Evolutionary conservation across 805 yeast genomes (phyloP), one percentile per base, ranked within the genome.

Genomic region (Wickerhamomyces hampshirensis): DNA sequence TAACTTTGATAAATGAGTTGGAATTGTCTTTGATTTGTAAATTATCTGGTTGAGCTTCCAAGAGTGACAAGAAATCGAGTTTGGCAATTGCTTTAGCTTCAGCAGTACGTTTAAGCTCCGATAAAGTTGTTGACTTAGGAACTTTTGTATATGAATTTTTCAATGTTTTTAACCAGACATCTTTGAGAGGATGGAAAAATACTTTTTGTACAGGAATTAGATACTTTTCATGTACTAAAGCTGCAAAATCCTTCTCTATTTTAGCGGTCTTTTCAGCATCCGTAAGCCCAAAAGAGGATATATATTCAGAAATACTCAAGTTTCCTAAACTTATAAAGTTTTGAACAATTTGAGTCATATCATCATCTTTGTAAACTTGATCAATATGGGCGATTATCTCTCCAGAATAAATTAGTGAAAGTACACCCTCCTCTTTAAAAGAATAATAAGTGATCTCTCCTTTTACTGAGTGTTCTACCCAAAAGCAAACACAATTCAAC

Each of bases 241-340:
- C 60, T 0, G 65, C 55, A 46, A 79, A 68, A 6, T 63, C 60
- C 18, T 60, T 58, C 28, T 62, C 65, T 12, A 62, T 47, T 27
- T 56, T 44, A 10, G 55, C 42, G 7, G 51, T 44, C 4, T 51
- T 48, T 6, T 52, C 52, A 2, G 50, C 54, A 26, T 58, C 60
- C 31, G 45, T 40, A 6, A 51, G 37, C 5, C 57, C 57, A 27
- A 53, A 41, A 14, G 59, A 38, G 27, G 52, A 43, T 35, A 64
- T 33, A 45, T 73, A 77, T 43, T 82, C 86, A 3, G 63, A 58
- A 2, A 75, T 62, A 5, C 77, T 69, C 37, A 87, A 55, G 48
- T 79, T 78, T 0, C 96, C 96, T 36, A 75, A 62, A 5, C 76
- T 69, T n/a, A 85, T 55, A 30, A 87, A 62, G 50, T 82, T 83